A percentile compares a stretch with the other conserved stretches of the same genome.
These are phyloP conservation scores for Teunomyces stri DNA, from an alignment of 805 yeast species.

Conservation along the genomic window DNA sequence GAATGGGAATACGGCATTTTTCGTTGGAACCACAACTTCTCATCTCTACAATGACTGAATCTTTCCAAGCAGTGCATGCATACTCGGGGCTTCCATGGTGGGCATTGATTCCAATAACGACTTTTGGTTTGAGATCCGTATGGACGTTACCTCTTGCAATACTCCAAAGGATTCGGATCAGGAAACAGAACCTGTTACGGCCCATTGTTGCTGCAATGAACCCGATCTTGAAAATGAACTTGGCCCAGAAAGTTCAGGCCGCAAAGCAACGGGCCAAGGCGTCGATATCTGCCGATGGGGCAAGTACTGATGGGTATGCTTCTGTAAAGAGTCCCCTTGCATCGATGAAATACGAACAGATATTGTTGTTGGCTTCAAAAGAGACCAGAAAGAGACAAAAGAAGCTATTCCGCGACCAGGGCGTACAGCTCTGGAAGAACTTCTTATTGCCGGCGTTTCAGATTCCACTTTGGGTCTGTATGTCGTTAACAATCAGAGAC, in stretches of 20 bases:
- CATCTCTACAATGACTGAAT: conserved; percentile 31
- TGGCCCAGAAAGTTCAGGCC: conserved; percentile 47
- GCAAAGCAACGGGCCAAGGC: conserved; percentile 23
- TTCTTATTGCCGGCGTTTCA: conserved; percentile 74
- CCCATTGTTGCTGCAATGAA: conserved; percentile 73
- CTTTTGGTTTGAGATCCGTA: conserved; percentile 60
- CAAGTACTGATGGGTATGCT: conserved; percentile 6
- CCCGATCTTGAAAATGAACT: conserved; percentile 64
- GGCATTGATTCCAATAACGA: conserved; percentile 69
- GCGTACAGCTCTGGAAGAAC: conserved; percentile 80
- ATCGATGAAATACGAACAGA: conserved; percentile 71
- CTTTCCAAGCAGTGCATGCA: conserved; percentile 50
- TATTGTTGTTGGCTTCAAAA: conserved; percentile 67
- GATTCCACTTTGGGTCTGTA: conserved; percentile 80
- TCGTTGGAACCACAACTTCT: conserved; percentile 32
- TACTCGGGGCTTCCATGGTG: conserved; percentile 78
- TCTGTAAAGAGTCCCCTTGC: conserved; percentile 31
- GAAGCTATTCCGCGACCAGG: conserved; percentile 59
- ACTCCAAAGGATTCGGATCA: conserved; percentile 63
- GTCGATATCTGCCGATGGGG: conserved; percentile 14
- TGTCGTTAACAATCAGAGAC: conserved; percentile 73
- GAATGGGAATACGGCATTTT: conserved; percentile 15
- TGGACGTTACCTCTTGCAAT: conserved; percentile 81
- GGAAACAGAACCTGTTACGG: conserved; percentile 66
- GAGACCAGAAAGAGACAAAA: conserved; percentile 78